phyloP scores from a whole-genome alignment of 2,329 filamentous ascomycete genomes.

The Dryadomyces quercivorus region DNA sequence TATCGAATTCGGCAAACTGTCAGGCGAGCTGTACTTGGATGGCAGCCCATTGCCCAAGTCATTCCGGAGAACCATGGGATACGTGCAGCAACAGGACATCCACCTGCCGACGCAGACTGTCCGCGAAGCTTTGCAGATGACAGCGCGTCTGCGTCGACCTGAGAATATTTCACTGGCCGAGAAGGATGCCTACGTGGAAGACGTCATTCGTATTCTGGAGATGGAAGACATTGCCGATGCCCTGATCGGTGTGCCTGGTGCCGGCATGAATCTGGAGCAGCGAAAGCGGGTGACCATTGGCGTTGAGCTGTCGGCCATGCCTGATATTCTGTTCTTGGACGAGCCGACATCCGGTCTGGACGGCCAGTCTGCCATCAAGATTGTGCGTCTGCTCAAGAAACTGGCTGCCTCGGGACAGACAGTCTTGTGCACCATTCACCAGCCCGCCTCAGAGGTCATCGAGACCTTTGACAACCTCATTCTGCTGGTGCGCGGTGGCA shows the following conservation, averaged over 20 bases:
- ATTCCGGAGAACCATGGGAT: not conserved
- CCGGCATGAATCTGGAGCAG: constrained; percentile 64
- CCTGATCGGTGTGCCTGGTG: constrained; percentile 60
- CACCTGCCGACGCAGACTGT: not conserved
- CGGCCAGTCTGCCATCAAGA: constrained; percentile 86
- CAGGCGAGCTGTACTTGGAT: not conserved
- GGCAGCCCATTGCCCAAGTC: not conserved
- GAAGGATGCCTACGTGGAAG: constrained; percentile 1
- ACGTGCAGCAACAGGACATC: constrained; percentile 1
- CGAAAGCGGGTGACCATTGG: constrained; percentile 70
- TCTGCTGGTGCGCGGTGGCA: not conserved
- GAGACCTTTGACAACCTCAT: constrained; percentile 1
- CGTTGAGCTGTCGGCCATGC: constrained; percentile 90
- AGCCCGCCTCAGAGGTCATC: constrained; percentile 1
- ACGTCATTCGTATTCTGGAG: constrained; percentile 1
- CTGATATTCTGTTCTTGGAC: constrained; percentile 80
- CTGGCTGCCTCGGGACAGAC: constrained; percentile 8
- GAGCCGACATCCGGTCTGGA: constrained; percentile 91
- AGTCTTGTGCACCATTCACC: constrained; percentile 3
- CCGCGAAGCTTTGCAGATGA: not conserved
- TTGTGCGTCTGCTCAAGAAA: constrained; percentile 56
- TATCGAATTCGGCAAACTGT: not conserved
- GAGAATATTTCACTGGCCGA: not conserved
- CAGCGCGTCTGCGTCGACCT: not conserved
- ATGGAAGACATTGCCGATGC: constrained; percentile 2